Base-by-base conservation (phyloP, 2,329 filamentous ascomycete species). In the Microsporum canis region DNA sequence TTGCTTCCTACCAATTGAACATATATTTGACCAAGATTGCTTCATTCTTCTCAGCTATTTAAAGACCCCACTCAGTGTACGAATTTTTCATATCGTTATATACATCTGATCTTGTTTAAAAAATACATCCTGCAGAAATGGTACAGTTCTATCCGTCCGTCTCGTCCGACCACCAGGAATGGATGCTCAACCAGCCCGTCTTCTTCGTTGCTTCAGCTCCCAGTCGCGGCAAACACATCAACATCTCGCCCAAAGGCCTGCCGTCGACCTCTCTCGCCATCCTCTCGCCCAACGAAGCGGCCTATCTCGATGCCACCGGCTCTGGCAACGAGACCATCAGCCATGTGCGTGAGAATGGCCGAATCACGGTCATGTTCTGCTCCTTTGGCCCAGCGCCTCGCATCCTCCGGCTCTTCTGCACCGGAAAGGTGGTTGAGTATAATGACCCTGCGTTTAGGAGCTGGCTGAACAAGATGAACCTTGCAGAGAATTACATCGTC, bases 121-220 rank as follows among this genome's bases (percentile, higher is more conserved):
- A 23, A 23, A 23, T 23, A 23, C 17, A 23, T 23, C 17, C 17
- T 23, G 17, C 17, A 23, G 17, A 23, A 6, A 88, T 88, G 85
- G 76, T 77, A 17, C 81, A 82, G 71, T 85, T 82, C 71, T 85
- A 78, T 69, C 70, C 78, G 17, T 78, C 78, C 41, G 78, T 88
- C 63, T 71, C 78, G 2, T 70, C 77, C 5, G 76, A 84, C 34
- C 79, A 88, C 38, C 76, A 79, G 61, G 73, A 78, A 45, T 91
- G 87, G 86, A 82, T 85, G 58, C 77, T 84, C 56, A 72, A 77
- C 8, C 88, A 91, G 67, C 82, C 85, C 60, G 76, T 91, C 67
- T 91, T 91, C 79, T 91, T 87, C 77, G 85, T 88, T 8, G 86
- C 84, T 45, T 88, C 86, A 12, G 87, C 88, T 0, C 87, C 88